Conservation (phyloP, 768 basidiomycete genomes). For the Tylopilus sp. region DNA sequence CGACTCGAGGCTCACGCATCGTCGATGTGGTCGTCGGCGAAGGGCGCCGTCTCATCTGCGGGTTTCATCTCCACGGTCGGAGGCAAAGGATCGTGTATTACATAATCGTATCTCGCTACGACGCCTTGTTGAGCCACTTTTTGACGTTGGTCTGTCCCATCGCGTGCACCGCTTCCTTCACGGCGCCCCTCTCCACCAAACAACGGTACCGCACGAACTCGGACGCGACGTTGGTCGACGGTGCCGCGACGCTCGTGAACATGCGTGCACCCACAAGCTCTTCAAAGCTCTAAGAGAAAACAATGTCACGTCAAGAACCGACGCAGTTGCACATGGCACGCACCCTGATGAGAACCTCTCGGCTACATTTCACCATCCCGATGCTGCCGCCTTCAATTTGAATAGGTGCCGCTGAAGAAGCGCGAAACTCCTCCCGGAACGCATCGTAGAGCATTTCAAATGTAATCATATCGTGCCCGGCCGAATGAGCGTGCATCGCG, state of each 20-base stretch:
- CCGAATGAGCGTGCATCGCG: slow-evolving; percentile 69
- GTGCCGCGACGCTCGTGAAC: slow-evolving; percentile 50
- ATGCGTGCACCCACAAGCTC: slow-evolving; percentile 53
- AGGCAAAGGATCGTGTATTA: slow-evolving; percentile 14
- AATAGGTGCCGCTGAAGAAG: slow-evolving; percentile 70
- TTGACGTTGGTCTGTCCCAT: slow-evolving; percentile 67
- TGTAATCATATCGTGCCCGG: slow-evolving; percentile 77
- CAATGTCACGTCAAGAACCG: background rate
- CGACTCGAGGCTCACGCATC: slow-evolving; percentile 53
- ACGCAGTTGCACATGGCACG: slow-evolving; percentile 26
- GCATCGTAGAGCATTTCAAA: slow-evolving; percentile 88
- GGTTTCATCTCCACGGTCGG: slow-evolving; percentile 13
- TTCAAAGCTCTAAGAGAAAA: slow-evolving; percentile 66
- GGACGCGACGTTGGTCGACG: slow-evolving; percentile 49
- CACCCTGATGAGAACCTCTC: slow-evolving; percentile 64
- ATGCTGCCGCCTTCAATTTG: slow-evolving; percentile 72
- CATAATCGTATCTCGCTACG: slow-evolving; percentile 19
- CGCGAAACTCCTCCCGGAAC: slow-evolving; percentile 72
- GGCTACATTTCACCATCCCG: slow-evolving; percentile 66
- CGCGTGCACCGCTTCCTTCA: slow-evolving; percentile 65
- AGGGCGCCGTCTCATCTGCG: slow-evolving; percentile 15
- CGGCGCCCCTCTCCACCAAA: slow-evolving; percentile 55
- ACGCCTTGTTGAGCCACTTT: slow-evolving; percentile 70
- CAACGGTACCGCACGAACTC: slow-evolving; percentile 79
- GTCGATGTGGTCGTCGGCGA: slow-evolving; percentile 61